phyloP scores from a whole-genome alignment of 371 early-diverging fungal genomes.

The Apophysomyces trapeziformis region DNA sequence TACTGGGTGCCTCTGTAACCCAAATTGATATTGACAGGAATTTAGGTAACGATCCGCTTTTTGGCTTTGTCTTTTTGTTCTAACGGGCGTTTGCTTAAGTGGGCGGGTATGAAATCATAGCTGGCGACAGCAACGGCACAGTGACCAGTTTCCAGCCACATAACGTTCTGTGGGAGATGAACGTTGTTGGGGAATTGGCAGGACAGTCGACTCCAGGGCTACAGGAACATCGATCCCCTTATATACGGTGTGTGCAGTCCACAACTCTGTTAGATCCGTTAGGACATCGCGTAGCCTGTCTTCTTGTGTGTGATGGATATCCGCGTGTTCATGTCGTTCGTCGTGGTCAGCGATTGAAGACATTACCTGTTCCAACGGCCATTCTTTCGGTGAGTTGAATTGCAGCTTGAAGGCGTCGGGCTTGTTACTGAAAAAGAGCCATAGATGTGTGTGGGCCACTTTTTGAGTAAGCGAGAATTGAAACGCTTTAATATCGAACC shows the following conservation, averaged over 20 bases:
- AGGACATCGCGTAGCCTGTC: conserved; percentile 36
- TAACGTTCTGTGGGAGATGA: conserved; percentile 48
- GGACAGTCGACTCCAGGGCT: conserved; percentile 29
- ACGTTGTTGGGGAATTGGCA: conserved; percentile 44
- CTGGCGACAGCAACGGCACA: conserved; percentile 48
- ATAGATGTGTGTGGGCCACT: conserved; percentile 52
- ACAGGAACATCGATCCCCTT: conserved; percentile 37
- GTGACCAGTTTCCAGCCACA: conserved; percentile 51
- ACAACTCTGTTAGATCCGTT: conserved; percentile 39
- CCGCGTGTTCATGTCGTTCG: conserved; percentile 49
- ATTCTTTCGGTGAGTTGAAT: conserved; percentile 45
- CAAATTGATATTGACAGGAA: conserved; percentile 44
- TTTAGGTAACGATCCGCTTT: conserved; percentile 21
- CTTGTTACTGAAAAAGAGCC: background rate
- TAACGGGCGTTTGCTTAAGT: conserved; percentile 22
- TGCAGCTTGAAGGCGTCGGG: background rate
- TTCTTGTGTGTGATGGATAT: conserved; percentile 50
- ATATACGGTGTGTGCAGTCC: conserved; percentile 43
- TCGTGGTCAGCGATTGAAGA: conserved; percentile 32
- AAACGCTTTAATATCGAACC: conserved; percentile 4
- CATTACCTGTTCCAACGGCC: conserved; percentile 34
- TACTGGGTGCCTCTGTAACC: conserved; percentile 41
- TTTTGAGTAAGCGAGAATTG: conserved; percentile 25
- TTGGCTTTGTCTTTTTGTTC: background rate
- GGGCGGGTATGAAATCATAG: conserved; percentile 50